These are phyloP conservation scores for Aspergillus nomiae DNA, from an alignment of 2,329 filamentous ascomycete genomes.

Conservation along the genomic window DNA sequence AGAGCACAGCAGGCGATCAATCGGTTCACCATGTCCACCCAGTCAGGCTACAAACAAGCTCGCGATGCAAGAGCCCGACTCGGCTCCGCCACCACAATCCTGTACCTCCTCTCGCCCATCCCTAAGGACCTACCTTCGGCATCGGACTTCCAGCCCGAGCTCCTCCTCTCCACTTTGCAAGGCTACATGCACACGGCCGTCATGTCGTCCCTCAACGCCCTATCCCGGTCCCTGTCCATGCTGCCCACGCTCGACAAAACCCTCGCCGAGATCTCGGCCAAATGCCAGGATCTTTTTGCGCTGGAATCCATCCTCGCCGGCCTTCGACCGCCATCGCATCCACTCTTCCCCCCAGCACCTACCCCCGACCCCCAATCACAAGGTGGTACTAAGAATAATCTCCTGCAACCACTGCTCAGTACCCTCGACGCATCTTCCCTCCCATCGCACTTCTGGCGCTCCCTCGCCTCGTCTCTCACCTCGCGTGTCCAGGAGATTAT, in stretches of 20 bases:
- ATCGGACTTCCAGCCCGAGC: constrained; percentile 61
- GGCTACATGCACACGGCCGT: constrained; percentile 79
- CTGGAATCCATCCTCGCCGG: constrained; percentile 75
- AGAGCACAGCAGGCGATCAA: constrained; percentile 76
- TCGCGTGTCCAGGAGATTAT: constrained; percentile 82
- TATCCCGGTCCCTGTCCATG: constrained; percentile 75
- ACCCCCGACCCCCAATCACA: constrained; percentile 14
- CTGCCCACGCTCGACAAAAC: constrained; percentile 81
- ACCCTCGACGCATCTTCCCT: constrained; percentile 86
- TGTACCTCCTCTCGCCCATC: constrained; percentile 80
- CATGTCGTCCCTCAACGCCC: constrained; percentile 72
- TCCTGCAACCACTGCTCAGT: constrained; percentile 72
- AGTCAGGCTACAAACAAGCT: constrained; percentile 58
- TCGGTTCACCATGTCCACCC: constrained; percentile 74
- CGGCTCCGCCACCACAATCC: constrained; percentile 70
- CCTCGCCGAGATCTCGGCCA: constrained; percentile 75
- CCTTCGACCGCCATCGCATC: constrained; percentile 69
- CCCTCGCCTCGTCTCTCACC: constrained; percentile 75
- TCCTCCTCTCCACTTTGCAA: constrained; percentile 76
- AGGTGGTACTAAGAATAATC: constrained; percentile 48
- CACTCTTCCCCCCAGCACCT: constrained; percentile 52
- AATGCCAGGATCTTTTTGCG: constrained; percentile 90
- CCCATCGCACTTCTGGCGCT: constrained; percentile 91
- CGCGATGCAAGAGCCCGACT: constrained; percentile 77
- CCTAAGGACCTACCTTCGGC: constrained; percentile 50